A percentile compares a stretch with the other conserved stretches of the same genome.
These are phyloP conservation scores for Combretum micranthum DNA, from an alignment of 345 rosid genomes.

Conservation along the genomic window DNA sequence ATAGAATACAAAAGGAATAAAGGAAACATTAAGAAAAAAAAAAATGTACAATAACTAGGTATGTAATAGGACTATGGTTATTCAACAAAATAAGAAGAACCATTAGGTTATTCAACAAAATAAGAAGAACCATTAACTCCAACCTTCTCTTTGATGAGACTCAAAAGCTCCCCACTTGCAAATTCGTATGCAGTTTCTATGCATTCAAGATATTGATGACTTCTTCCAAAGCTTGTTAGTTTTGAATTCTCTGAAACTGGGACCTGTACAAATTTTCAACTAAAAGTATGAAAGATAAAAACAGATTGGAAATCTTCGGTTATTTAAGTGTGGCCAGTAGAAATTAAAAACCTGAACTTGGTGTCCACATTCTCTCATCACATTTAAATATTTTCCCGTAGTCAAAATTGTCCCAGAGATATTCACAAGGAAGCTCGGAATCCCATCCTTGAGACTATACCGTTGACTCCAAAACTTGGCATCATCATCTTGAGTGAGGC, in stretches of 20 bases:
- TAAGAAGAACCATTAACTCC: constrained; percentile 3
- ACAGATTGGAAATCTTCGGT: constrained; percentile 4
- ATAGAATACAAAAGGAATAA: constrained; percentile 4
- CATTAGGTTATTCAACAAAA: too few species aligned
- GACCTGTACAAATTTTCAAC: constrained; percentile 36
- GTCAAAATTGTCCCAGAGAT: constrained; percentile 89
- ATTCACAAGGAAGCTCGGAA: constrained; percentile 94
- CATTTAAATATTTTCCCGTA: constrained; percentile 91
- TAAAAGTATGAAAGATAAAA: constrained; percentile 11
- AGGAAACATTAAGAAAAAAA: not conserved
- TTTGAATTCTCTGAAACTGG: constrained; percentile 80
- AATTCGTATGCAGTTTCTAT: constrained; percentile 88
- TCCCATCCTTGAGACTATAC: constrained; percentile 85
- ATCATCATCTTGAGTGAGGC: constrained; percentile 82
- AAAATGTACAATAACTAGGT: not conserved
- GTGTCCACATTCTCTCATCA: constrained; percentile 99
- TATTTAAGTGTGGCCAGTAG: constrained; percentile 3
- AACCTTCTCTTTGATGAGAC: constrained; percentile 84
- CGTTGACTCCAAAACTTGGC: constrained; percentile 84
- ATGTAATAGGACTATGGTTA: not conserved
- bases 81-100: too few species aligned
- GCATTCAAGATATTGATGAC: constrained; percentile 94
- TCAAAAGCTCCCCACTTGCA: constrained; percentile 75
- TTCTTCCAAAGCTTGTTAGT: constrained; percentile 71
- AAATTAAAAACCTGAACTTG: constrained; percentile 63